Evolutionary conservation across 805 yeast genomes (phyloP).

Genomic region (Blastobotrys americana): DNA sequence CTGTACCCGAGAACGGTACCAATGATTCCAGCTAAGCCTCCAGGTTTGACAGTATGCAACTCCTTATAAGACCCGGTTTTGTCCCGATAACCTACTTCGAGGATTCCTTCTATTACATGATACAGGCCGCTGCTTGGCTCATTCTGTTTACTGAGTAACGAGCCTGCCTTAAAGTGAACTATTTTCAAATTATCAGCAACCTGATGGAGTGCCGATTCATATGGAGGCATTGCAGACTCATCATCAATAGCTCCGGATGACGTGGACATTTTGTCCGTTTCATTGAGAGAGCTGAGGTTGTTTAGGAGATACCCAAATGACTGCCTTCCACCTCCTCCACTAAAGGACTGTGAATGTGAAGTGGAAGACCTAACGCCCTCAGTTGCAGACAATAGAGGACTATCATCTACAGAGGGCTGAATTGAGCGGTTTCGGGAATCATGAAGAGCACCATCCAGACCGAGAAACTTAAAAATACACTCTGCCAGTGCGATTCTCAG

Average conservation of each 20-base stretch:
- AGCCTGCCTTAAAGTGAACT: conserved; percentile 44
- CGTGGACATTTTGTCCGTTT: background rate
- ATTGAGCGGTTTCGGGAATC: conserved; percentile 4
- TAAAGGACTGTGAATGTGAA: conserved; percentile 3
- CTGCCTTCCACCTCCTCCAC: conserved; percentile 5
- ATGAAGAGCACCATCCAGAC: conserved; percentile 40
- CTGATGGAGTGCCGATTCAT: conserved; percentile 12
- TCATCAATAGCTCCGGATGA: background rate
- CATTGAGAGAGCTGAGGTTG: conserved; percentile 1
- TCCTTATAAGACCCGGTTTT: conserved; percentile 16
- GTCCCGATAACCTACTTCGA: conserved; percentile 54
- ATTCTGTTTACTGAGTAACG: conserved; percentile 55
- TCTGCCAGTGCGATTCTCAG: conserved; percentile 61
- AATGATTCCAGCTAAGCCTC: conserved; percentile 83
- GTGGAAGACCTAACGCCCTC: conserved; percentile 8
- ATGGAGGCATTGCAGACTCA: conserved; percentile 1
- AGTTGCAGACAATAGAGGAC: conserved; percentile 16
- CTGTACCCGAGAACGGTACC: conserved; percentile 73
- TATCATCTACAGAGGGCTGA: conserved; percentile 16
- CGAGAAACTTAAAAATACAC: conserved; percentile 60
- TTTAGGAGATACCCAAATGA: conserved; percentile 6
- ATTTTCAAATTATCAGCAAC: conserved; percentile 44
- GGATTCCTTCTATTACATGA: conserved; percentile 70
- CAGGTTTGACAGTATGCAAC: conserved; percentile 56
- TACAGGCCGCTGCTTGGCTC: conserved; percentile 65